Base-by-base conservation (phyloP, 345 rosid genomes). In the Adansonia digitata region DNA sequence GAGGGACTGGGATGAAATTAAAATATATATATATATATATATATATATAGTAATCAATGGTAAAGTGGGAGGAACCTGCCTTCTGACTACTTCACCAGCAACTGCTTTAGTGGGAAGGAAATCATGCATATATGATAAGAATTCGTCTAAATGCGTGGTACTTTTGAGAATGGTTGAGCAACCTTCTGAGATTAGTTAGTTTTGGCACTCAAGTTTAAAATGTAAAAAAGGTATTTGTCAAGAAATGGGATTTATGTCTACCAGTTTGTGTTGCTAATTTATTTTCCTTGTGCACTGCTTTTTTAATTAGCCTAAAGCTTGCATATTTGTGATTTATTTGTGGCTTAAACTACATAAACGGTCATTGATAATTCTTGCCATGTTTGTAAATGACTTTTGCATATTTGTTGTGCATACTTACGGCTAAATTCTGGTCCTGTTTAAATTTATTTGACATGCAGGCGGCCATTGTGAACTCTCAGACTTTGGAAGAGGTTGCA, bases 381-480 rank as follows among this genome's bases (percentile, higher is more conserved):
- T 45, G 35, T 40, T 24, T 37, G 14, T 29, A 27, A 48, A 42
- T 42, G 69, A 66, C 26, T 69, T 69, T 17, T 48, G 26, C 42
- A 29, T 69, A 22, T 17, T 69, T 46, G 40, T 27, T 17, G 26
- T 17, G 57, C 72, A 24, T 55, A 31, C 17, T 8, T 55, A 55
- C 3, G 65, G 22, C 61, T 62, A 70, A 53, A 43, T 20, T 46
- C 17, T 53, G 35, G 40, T 35, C 0, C 55, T 40, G 17, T 20
- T 80, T 27, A 51, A 22, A 69, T 73, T 72, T 20, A 29, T 82
- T 79, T 75, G 79, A 45, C 75, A 17, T 85, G 84, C 92, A 96
- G 98, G 97, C 99, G 73, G 99, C 99, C 68, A 96, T 96, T 82
- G 91, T 93, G 78, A 96, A 93, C 79, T 93, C 99, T 42, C 97